These are phyloP conservation scores for Phytophthora tentaculata DNA, from an alignment of 352 stramenopile species.

Conservation along the genomic window DNA sequence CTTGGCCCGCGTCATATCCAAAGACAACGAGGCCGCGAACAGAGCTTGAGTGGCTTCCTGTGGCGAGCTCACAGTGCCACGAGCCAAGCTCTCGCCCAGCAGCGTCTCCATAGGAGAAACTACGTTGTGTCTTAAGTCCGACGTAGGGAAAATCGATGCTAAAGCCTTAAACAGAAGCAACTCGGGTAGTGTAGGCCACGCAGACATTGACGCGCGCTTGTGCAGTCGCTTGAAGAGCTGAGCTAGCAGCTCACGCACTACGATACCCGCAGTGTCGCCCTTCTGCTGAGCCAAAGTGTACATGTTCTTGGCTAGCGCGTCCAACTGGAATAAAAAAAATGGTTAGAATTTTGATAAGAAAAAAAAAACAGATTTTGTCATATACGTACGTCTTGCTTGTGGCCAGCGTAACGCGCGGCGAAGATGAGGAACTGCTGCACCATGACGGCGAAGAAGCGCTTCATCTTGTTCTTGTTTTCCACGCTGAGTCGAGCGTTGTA, in stretches of 20 bases:
- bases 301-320: constrained; percentile 84
- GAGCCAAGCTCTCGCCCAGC: constrained; percentile 89
- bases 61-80: constrained; percentile 67
- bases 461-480: constrained; percentile 95
- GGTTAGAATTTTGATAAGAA: background rate
- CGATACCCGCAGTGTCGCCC: constrained; percentile 83
- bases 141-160: constrained; percentile 93
- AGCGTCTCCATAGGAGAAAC: constrained; percentile 93
- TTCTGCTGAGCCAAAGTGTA: constrained; percentile 93
- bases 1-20: constrained; percentile 87
- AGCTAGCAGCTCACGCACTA: constrained; percentile 91
- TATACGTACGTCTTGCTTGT: constrained; percentile 55
- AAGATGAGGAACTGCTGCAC: constrained; percentile 93
- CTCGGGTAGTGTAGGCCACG: constrained; percentile 89
- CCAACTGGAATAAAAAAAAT: constrained; percentile 41
- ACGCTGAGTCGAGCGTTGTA: constrained; percentile 95
- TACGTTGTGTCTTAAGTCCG: constrained; percentile 95
- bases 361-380: background rate
- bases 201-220: constrained; percentile 50
- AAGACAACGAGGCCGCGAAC: constrained; percentile 69
- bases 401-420: constrained; percentile 73
- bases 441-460: constrained; percentile 96
- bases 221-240: constrained; percentile 91
- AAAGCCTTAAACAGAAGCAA: constrained; percentile 92
- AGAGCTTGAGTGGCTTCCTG: constrained; percentile 88